Percentiles rank a stretch among this genome's conserved stretches.
Conservation (phyloP, 306 rosid genomes). For the Trifolium dubium region DNA sequence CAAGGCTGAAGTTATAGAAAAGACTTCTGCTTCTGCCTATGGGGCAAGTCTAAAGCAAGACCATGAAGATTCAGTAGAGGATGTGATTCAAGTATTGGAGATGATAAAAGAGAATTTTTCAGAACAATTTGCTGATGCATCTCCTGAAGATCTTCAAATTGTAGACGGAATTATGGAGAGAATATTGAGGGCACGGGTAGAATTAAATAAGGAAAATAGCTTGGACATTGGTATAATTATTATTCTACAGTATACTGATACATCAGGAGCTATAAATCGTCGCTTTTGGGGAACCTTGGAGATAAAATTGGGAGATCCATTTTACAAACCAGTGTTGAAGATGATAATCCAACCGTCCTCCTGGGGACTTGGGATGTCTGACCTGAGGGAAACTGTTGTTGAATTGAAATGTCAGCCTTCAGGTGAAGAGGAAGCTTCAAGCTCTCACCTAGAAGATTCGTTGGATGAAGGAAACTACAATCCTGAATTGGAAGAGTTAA, state of each 20-base stretch:
- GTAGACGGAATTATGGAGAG: not conserved
- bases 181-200: not conserved
- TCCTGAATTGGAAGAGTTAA: constrained; percentile 8
- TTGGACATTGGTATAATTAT: constrained; percentile 3
- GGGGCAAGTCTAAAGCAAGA: constrained; percentile 33
- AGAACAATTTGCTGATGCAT: not conserved
- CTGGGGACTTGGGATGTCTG: not conserved
- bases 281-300: constrained; percentile 27
- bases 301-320: constrained; percentile 21
- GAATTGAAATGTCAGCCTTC: constrained; percentile 7
- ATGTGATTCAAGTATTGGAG: constrained; percentile 12
- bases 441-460: not conserved
- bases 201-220: not conserved
- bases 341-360: not conserved
- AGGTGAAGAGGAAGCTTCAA: constrained; percentile 9
- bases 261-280: not conserved
- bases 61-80: constrained; percentile 9
- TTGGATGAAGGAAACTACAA: constrained; percentile 13
- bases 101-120: constrained; percentile 20
- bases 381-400: not conserved
- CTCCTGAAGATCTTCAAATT: not conserved
- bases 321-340: constrained; percentile 2
- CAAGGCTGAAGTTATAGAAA: not conserved
- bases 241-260: constrained; percentile 12
- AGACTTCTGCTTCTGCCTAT: constrained; percentile 26